Evolutionary conservation across 495 filamentous ascomycete species (phyloP).

Genomic region (Xylaria palmicola): DNA sequence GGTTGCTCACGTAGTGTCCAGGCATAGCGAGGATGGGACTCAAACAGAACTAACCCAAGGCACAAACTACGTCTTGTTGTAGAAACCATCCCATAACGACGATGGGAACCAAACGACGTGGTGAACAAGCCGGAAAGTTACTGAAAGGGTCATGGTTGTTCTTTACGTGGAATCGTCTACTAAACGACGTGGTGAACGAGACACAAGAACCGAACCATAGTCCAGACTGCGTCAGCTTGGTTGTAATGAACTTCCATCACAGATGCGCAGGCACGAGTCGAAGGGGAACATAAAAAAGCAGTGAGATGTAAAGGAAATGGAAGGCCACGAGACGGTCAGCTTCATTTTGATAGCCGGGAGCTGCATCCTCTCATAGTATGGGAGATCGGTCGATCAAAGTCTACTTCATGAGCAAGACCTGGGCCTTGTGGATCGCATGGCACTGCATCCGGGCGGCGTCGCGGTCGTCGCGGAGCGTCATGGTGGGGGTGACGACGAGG

Average conservation of each 20-base stretch:
- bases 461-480: slow-evolving; percentile 38
- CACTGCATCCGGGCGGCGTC: slow-evolving; percentile 16
- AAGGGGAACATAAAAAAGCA: background rate
- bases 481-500: slow-evolving; percentile 35
- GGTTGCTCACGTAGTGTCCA: too few relatives aligned
- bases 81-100: too few relatives aligned
- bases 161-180: too few relatives aligned
- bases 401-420: slow-evolving; percentile 32
- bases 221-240: background rate
- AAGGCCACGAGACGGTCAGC: background rate
- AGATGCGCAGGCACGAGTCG: background rate
- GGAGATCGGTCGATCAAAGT: background rate
- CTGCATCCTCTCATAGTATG: background rate
- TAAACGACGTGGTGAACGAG: too few relatives aligned
- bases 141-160: too few relatives aligned
- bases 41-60: too few relatives aligned
- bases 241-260: background rate
- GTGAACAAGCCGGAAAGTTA: too few relatives aligned
- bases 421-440: slow-evolving; percentile 27
- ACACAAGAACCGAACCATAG: too few relatives aligned
- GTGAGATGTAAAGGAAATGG: background rate
- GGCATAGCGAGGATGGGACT: too few relatives aligned
- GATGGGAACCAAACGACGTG: too few relatives aligned
- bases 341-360: too few relatives aligned
- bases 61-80: too few relatives aligned